Evolutionary conservation across 1,284 basidiomycete genomes (phyloP).

Genomic region (Ganoderma multipileum): DNA sequence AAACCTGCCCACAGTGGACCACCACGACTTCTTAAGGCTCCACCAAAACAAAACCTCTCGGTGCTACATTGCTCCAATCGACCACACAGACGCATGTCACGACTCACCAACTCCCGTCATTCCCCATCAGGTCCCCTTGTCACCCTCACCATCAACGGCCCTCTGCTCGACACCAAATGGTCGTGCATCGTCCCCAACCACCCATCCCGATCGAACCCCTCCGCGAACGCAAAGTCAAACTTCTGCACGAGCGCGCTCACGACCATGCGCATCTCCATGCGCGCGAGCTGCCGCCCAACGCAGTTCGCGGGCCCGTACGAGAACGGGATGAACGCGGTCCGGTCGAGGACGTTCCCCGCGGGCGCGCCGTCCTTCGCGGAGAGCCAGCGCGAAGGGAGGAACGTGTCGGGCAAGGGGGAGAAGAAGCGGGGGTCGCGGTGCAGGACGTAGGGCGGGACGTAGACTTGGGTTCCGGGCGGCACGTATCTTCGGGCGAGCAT

Average conservation of each 20-base stretch:
- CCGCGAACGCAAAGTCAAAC: constrained; percentile 32
- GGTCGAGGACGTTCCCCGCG: constrained; percentile 25
- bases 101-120: not conserved
- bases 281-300: constrained; percentile 39
- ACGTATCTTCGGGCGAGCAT: not conserved
- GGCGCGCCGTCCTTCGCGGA: not conserved
- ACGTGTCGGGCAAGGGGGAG: constrained; percentile 32
- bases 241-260: constrained; percentile 32
- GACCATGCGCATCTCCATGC: constrained; percentile 28
- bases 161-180: not conserved
- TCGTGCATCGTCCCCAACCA: not conserved
- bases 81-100: too few relatives aligned
- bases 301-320: constrained; percentile 39
- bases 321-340: constrained; percentile 37
- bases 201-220: constrained; percentile 15
- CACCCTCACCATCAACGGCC: not conserved
- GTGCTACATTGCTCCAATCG: too few relatives aligned
- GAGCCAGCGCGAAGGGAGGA: constrained; percentile 40
- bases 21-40: too few relatives aligned
- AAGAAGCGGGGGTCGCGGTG: constrained; percentile 41
- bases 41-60: too few relatives aligned
- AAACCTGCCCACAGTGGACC: too few relatives aligned
- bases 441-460: constrained; percentile 15
- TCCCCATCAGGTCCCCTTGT: not conserved
- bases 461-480: constrained; percentile 4